phyloP scores from a whole-genome alignment of 2,329 filamentous ascomycete genomes.

The Fusarium paranaense region DNA sequence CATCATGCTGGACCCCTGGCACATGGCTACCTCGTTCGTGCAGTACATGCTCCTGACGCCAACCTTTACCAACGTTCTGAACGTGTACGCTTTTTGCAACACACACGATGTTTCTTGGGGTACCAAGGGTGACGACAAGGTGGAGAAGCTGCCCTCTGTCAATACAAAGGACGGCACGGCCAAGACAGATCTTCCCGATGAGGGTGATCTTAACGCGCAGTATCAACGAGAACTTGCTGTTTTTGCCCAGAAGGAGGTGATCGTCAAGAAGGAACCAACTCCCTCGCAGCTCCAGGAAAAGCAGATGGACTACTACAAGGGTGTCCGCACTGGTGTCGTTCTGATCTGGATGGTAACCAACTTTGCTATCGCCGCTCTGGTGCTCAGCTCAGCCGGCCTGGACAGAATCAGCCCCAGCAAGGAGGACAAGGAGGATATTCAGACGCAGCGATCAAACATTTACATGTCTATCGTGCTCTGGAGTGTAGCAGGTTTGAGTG shows the following conservation, averaged over 20 bases:
- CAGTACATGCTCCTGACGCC: slow-evolving; percentile 97
- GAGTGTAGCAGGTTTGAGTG: slow-evolving; percentile 85
- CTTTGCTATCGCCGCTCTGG: slow-evolving; percentile 86
- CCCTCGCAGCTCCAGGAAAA: slow-evolving; percentile 74
- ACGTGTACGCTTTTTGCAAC: slow-evolving; percentile 91
- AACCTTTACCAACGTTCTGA: slow-evolving; percentile 97
- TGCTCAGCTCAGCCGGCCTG: slow-evolving; percentile 86
- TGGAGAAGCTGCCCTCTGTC: slow-evolving; percentile 88
- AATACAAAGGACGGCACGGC: slow-evolving; percentile 89
- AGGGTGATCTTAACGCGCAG: slow-evolving; percentile 93
- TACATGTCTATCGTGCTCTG: slow-evolving; percentile 91
- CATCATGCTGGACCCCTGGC: slow-evolving; percentile 98
- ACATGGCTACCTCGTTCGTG: slow-evolving; percentile 95
- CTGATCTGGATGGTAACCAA: slow-evolving; percentile 97
- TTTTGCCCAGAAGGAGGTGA: slow-evolving; percentile 80
- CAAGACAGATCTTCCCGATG: slow-evolving; percentile 95
- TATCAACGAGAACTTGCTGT: slow-evolving; percentile 86
- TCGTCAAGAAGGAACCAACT: slow-evolving; percentile 72
- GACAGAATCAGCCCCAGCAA: slow-evolving; percentile 68
- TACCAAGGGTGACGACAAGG: slow-evolving; percentile 98
- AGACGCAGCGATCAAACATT: slow-evolving; percentile 73
- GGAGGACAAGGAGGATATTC: slow-evolving; percentile 52
- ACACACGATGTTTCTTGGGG: slow-evolving; percentile 47
- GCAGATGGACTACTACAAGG: slow-evolving; percentile 98
- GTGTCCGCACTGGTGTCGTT: slow-evolving; percentile 91